Evolutionary conservation across 495 filamentous ascomycete genomes (phyloP), one percentile per base, ranked within the genome.

Genomic region (Penicillium bovifimosum): DNA sequence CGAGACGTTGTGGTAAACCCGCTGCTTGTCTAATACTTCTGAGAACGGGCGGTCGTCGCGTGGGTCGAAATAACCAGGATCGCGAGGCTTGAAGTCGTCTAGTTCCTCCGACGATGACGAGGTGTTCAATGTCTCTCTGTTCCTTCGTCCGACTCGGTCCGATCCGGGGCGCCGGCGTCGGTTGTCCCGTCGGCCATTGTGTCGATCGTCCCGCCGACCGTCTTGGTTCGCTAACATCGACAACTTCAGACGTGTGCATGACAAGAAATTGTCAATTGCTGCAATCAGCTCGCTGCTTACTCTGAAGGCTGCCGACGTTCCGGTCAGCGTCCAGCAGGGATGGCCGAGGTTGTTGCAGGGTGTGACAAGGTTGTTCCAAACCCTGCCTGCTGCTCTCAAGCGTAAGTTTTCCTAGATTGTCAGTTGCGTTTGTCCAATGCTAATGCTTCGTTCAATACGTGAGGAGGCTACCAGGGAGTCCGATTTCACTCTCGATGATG

Each of bases 191-290:
- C n/a, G n/a, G n/a, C n/a, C n/a, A n/a, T n/a, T n/a, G n/a, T n/a
- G n/a, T n/a, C n/a, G n/a, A n/a, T n/a, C n/a, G n/a, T n/a, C n/a
- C n/a, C n/a, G n/a, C n/a, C n/a, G n/a, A n/a, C n/a, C n/a, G n/a
- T n/a, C 90, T 29, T 98, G 93, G 93, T 98, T 98, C 70, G 86
- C 88, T 28, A 96, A 83, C 68, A 98, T 98, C 70, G 88, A 96
- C 53, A 86, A 82, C 67, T 96, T 98, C 73, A 85, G 83, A 47
- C 78, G 93, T 13, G 93, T 98, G 10, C 93, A 98, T 63, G 93
- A 98, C 74, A 98, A 98, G 81, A 97, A 95, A 75, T 75, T 98
- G 31, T 96, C 89, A 29, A 96, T 98, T 66, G 85, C 90, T 33
- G 93, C 90, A 14, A 98, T 98, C 59, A 83, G 87, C 55, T 77